Conservation (phyloP, 1,284 basidiomycete genomes). For the Sparassis latifolia region DNA sequence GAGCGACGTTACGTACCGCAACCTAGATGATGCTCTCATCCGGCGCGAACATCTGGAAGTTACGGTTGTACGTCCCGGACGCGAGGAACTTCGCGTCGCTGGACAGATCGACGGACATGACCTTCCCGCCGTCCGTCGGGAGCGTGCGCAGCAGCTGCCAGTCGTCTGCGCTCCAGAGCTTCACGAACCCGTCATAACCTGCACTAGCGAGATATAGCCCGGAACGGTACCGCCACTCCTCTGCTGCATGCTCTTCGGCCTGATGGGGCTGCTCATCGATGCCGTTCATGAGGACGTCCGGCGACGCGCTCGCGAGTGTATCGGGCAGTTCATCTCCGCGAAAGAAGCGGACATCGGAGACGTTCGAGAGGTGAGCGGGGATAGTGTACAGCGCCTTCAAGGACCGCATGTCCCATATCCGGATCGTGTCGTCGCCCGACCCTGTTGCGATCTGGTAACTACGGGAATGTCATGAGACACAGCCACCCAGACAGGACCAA, state of each 20-base stretch:
- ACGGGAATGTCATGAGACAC: conserved; percentile 1
- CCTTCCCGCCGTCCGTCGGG: conserved; percentile 92
- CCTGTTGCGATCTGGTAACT: conserved; percentile 97
- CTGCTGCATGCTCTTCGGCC: conserved; percentile 18
- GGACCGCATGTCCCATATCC: conserved; percentile 97
- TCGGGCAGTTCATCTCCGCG: conserved; percentile 39
- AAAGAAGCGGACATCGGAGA: conserved; percentile 95
- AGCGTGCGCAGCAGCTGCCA: conserved; percentile 90
- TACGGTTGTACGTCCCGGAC: conserved; percentile 87
- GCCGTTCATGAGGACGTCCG: conserved; percentile 33
- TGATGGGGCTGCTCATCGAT: conserved; percentile 15
- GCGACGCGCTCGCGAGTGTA: conserved; percentile 31
- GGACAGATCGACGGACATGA: conserved; percentile 94
- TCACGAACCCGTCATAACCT: conserved; percentile 94
- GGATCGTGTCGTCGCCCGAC: conserved; percentile 94
- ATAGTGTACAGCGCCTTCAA: conserved; percentile 93
- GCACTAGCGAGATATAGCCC: conserved; percentile 91
- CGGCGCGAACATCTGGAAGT: conserved; percentile 85
- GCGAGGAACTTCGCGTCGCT: conserved; percentile 81
- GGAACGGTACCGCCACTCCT: conserved; percentile 71
- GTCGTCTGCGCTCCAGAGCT: conserved; percentile 97
- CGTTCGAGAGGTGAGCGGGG: conserved; percentile 91
- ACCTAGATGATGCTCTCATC: conserved; percentile 36
- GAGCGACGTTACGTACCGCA: no score
- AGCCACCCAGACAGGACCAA: not conserved